phyloP scores from a whole-genome alignment of 371 early-diverging fungal species.

The Paraphysoderma sedebokerense region DNA sequence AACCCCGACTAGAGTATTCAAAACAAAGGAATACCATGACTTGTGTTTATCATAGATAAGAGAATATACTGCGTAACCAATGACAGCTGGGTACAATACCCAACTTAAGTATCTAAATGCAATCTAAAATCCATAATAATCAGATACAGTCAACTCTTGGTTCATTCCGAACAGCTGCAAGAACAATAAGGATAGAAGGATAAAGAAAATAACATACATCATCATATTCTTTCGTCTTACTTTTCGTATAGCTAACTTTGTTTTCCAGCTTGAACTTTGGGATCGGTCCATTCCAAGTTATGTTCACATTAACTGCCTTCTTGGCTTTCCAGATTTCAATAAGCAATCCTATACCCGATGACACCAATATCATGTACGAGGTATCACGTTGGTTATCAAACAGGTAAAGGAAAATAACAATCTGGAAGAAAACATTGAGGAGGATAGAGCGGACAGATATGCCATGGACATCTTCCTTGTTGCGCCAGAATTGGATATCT shows the following conservation, averaged over 20 bases:
- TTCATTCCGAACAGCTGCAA: not conserved
- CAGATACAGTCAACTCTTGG: not conserved
- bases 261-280: not conserved
- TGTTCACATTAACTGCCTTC: slow-evolving; percentile 58
- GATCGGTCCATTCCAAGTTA: slow-evolving; percentile 2
- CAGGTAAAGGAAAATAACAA: slow-evolving; percentile 72
- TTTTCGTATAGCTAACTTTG: slow-evolving; percentile 2
- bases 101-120: slow-evolving; percentile 74
- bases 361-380: slow-evolving; percentile 67
- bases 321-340: slow-evolving; percentile 86
- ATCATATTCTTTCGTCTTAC: slow-evolving; percentile 70
- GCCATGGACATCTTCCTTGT: slow-evolving; percentile 61
- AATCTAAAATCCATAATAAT: slow-evolving; percentile 23
- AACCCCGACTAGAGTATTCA: slow-evolving; percentile 70
- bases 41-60: slow-evolving; percentile 70
- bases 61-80: slow-evolving; percentile 69
- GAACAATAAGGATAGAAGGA: slow-evolving; percentile 2
- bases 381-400: slow-evolving; percentile 75
- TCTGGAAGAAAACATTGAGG: slow-evolving; percentile 66
- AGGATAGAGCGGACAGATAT: slow-evolving; percentile 68
- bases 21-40: slow-evolving; percentile 81
- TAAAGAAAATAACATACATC: slow-evolving; percentile 9
- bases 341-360: slow-evolving; percentile 52
- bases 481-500: slow-evolving; percentile 84
- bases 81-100: slow-evolving; percentile 59